Percentiles rank a stretch among this genome's conserved stretches.
Evolutionary conservation across 495 filamentous ascomycete species (phyloP).

Genomic region (Cercophora scortea): DNA sequence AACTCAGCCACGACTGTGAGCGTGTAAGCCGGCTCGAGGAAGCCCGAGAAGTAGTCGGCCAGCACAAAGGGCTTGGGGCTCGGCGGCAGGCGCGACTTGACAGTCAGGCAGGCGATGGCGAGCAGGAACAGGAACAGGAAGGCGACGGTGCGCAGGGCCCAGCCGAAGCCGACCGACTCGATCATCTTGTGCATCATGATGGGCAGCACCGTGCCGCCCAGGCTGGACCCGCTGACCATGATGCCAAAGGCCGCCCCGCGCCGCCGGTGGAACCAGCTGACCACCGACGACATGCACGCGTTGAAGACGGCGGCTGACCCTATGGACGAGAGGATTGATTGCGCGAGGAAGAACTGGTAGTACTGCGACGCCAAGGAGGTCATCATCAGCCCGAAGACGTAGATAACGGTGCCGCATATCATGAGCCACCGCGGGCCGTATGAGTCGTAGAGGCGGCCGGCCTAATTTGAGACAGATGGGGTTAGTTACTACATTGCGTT

Average conservation of each 20-base stretch:
- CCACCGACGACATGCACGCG: conserved; percentile 49
- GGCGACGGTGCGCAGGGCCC: conserved; percentile 63
- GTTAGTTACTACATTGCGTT: background rate
- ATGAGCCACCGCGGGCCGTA: conserved; percentile 59
- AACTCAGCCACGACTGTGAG: conserved; percentile 46
- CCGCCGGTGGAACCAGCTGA: conserved; percentile 60
- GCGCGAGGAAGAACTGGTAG: conserved; percentile 57
- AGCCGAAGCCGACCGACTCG: conserved; percentile 56
- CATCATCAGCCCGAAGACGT: conserved; percentile 71
- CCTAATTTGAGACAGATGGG: background rate
- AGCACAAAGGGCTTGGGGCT: conserved; percentile 40
- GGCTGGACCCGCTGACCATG: conserved; percentile 55
- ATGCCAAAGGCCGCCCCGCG: conserved; percentile 64
- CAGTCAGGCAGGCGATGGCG: conserved; percentile 52
- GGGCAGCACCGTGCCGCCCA: conserved; percentile 61
- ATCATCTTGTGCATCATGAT: conserved; percentile 66
- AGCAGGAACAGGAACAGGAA: conserved; percentile 63
- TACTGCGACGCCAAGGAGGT: conserved; percentile 53
- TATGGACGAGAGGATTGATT: conserved; percentile 46
- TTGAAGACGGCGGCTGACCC: conserved; percentile 59
- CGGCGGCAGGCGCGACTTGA: conserved; percentile 55
- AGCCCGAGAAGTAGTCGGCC: conserved; percentile 49
- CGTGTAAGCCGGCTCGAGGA: conserved; percentile 51
- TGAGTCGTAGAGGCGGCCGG: conserved; percentile 60
- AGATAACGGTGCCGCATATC: conserved; percentile 49